Conservation (phyloP, 495 filamentous ascomycete genomes). For the Usnea hakonensis region DNA sequence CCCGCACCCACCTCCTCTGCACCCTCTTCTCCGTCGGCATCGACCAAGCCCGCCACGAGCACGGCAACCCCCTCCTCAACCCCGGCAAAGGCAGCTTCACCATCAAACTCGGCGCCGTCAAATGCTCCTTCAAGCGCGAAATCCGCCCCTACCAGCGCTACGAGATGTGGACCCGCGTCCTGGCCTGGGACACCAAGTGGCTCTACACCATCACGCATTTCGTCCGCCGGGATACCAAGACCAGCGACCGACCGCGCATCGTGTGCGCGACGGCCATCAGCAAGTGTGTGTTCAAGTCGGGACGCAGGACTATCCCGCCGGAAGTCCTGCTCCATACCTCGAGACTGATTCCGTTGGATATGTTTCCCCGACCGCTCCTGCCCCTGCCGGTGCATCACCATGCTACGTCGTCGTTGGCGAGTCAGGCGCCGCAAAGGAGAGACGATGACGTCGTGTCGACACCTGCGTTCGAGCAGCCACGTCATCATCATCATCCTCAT, state of each 20-base stretch:
- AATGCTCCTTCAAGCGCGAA: conserved; percentile 60
- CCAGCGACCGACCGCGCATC: background rate
- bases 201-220: conserved; percentile 57
- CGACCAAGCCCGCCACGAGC: conserved; percentile 30
- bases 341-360: background rate
- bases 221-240: conserved; percentile 40
- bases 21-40: conserved; percentile 46
- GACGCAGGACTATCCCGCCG: background rate
- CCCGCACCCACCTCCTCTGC: conserved; percentile 53
- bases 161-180: conserved; percentile 64
- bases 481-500: too few species aligned
- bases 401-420: background rate
- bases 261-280: background rate
- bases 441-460: background rate
- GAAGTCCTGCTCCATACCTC: background rate
- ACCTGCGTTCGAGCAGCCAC: background rate
- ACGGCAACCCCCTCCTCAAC: background rate
- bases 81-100: conserved; percentile 30
- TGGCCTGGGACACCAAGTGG: conserved; percentile 71
- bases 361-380: background rate
- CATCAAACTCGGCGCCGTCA: conserved; percentile 62
- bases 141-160: conserved; percentile 60
- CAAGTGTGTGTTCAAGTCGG: background rate
- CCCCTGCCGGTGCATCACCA: background rate
- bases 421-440: background rate